Conservation (phyloP, 164 flowering plant genomes). For the Macadamia integrifolia region DNA sequence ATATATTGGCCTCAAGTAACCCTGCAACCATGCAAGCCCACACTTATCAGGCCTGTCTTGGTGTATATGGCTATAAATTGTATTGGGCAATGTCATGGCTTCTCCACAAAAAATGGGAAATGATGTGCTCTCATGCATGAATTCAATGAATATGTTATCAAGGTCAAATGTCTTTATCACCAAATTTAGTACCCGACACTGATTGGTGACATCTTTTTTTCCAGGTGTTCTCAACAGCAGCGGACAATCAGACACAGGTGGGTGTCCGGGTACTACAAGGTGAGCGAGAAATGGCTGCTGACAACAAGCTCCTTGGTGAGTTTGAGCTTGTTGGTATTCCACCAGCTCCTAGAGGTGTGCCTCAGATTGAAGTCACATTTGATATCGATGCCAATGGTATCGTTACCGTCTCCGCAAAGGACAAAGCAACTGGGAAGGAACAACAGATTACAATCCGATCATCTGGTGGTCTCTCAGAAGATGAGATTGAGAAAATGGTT, state of each 20-base stretch:
- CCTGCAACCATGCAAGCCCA: too few relatives aligned
- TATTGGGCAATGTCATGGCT: too few relatives aligned
- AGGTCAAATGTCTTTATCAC: too few relatives aligned
- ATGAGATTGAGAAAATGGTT: constrained; percentile 68
- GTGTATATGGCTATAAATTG: too few relatives aligned
- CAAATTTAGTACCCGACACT: not conserved
- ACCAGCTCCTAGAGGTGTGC: constrained; percentile 68
- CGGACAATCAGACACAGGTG: constrained; percentile 74
- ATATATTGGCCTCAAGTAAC: too few relatives aligned
- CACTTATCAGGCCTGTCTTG: too few relatives aligned
- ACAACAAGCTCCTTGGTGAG: constrained; percentile 65
- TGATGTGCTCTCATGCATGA: not conserved
- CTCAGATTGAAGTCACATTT: constrained; percentile 65
- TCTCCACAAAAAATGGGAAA: too few relatives aligned
- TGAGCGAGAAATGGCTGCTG: constrained; percentile 69
- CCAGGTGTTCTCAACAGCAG: constrained; percentile 88
- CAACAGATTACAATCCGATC: constrained; percentile 69
- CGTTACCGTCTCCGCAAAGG: constrained; percentile 69
- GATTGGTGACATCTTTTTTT: not conserved
- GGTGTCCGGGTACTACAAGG: constrained; percentile 71
- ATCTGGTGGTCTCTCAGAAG: constrained; percentile 66
- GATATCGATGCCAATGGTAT: constrained; percentile 73
- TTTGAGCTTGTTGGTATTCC: constrained; percentile 68
- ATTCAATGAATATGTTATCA: not conserved
- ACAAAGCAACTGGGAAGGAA: constrained; percentile 60